Percentiles rank a stretch among this genome's conserved stretches.
These are phyloP conservation scores for Cercophora sp. DNA, from an alignment of 495 filamentous ascomycete genomes.

Conservation along the genomic window DNA sequence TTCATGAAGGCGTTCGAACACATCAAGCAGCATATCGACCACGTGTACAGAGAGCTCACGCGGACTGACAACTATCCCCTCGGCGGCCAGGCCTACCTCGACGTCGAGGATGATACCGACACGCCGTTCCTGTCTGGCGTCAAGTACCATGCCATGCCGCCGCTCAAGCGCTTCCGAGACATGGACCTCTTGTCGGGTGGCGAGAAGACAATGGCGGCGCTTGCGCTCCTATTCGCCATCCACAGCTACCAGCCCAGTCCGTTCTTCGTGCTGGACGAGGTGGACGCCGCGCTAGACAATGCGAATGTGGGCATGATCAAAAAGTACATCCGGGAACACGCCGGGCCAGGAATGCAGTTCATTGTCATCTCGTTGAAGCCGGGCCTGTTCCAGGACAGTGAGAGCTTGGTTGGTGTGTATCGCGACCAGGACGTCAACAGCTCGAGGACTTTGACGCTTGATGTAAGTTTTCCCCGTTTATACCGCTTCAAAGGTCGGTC, in stretches of 20 bases:
- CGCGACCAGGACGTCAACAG: slow-evolving; percentile 90
- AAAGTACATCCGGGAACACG: slow-evolving; percentile 90
- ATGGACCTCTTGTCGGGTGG: slow-evolving; percentile 98
- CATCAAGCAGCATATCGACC: slow-evolving; percentile 89
- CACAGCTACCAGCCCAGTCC: slow-evolving; percentile 91
- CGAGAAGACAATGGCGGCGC: slow-evolving; percentile 97
- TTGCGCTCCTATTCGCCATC: slow-evolving; percentile 92
- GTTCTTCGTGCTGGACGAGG: slow-evolving; percentile 98
- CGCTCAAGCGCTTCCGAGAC: slow-evolving; percentile 95
- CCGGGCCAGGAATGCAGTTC: slow-evolving; percentile 97
- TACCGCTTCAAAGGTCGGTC: neutral
- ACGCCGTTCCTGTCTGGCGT: slow-evolving; percentile 86
- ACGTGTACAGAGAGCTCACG: slow-evolving; percentile 93
- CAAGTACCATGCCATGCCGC: slow-evolving; percentile 98
- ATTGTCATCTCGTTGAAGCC: slow-evolving; percentile 96
- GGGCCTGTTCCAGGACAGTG: slow-evolving; percentile 87
- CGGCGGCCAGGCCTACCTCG: slow-evolving; percentile 91
- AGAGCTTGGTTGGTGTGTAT: slow-evolving; percentile 92
- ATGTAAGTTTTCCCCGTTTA: slow-evolving; percentile 62
- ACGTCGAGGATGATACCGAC: slow-evolving; percentile 83
- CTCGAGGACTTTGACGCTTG: slow-evolving; percentile 81
- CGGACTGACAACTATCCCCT: slow-evolving; percentile 77
- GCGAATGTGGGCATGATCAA: slow-evolving; percentile 94
- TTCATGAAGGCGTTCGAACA: slow-evolving; percentile 95
- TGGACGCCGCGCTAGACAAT: slow-evolving; percentile 95